Base-by-base conservation (phyloP, 768 basidiomycete genomes). In the Naganishia friedmannii region DNA sequence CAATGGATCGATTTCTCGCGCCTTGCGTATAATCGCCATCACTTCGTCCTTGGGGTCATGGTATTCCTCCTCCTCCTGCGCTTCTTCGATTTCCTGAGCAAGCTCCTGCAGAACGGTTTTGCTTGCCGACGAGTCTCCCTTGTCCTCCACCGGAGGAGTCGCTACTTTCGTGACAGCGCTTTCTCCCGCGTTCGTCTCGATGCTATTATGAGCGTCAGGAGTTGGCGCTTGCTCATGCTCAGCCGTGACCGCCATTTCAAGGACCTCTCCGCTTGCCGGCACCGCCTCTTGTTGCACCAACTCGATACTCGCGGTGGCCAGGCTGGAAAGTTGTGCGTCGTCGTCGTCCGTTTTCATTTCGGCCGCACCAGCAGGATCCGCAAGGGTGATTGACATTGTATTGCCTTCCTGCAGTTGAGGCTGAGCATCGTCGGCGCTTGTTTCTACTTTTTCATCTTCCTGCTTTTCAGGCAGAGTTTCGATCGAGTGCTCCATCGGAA, bases 1-100 rank as follows among this genome's bases (percentile, higher is more conserved):
- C 48, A 91, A 58, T 53, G 73, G 79, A 15, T 51, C 70, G 23
- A 71, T 66, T 45, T 74, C 73, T 4, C 66, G 67, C 28, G 77
- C 72, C 53, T 73, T 74, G 53, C 68, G 67, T 0, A 68, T 74
- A 7, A 75, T 77, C 15, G 73, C 23, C 66, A 75, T 75, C 17
- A 78, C 76, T 83, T 87, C 74, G 82, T 83, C 46, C 84, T 84
- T 51, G 79, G 87, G 31, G 77, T 85, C 32, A 78, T 82, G 26
- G 85, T 86, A 74, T 76, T 86, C 37, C 77, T 75, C 67, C 78
- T 83, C 13, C 73, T 75, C 53, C 15, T 26, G 46, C 2, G 66
- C 55, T 39, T 65, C 48, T 69, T 54, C 34, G 8, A 58, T 48
- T 21, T 70, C 58, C 10, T n/a, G 21, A 10, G n/a, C 28, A 26